Base-by-base conservation (phyloP, 75 land plant species). In the Ceratopteris richardii region DNA sequence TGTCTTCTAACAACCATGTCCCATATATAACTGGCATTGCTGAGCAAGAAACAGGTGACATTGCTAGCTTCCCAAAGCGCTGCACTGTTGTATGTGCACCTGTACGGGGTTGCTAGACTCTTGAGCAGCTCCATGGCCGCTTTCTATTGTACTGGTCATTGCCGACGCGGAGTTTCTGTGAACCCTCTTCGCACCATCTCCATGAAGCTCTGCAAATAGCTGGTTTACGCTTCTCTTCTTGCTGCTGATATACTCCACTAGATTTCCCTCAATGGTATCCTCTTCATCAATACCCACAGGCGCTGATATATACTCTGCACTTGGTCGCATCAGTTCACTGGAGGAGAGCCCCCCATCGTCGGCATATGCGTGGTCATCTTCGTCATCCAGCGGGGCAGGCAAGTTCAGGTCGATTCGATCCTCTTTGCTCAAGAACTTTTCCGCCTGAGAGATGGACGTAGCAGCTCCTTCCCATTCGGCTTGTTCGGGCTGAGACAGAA, bases 371-470 rank as follows among this genome's bases (percentile, higher is more conserved):
- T n/a, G 47, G n/a, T 33, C 46, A 17, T 66, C 64, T 11, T 61
- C 68, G 0, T 73, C 69, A 0, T 69, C 71, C 42, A 56, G 0
- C 0, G 76, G 65, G 0, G 75, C 64, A 2, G 69, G 76, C 2
- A 73, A 61, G 44, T 73, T 73, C n/a, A 73, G 64, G 56, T 73
- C 76, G 7, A 73, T 46, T 5, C 21, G 14, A 46, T 20, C 48
- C n/a, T 46, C 48, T 17, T 46, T 46, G 4, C n/a, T n/a, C 4
- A 2, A 3, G 14, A 2, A 7, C 21, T 5, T 14, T 46, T 14
- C 12, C 4, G 14, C 12, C 1, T 3, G 3, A 9, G 3, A 4
- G 3, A 9, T 3, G 37, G 37, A 9, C 37, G 48, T 5, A n/a
- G 48, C 21, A 20, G 5, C n/a, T 46, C 28, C 44, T 54, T 19